phyloP scores from a whole-genome alignment of 257 asterid genomes.

The Plantago elongata region DNA sequence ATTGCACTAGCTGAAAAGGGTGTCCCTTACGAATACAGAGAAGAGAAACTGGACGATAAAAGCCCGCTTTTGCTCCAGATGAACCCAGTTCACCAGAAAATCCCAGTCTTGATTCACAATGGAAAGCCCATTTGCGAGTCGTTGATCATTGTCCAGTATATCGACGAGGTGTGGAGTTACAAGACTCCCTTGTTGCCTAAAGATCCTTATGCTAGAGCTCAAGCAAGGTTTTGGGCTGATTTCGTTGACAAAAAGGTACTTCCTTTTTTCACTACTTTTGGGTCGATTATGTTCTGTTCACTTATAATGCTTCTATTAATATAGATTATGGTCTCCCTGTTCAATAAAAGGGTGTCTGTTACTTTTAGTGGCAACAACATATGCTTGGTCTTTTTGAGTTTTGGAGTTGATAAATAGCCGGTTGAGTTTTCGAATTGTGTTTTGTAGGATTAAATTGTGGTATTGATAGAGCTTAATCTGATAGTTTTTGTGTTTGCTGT shows the following conservation, averaged over 20 bases:
- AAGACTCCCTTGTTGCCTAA: slow-evolving; percentile 44
- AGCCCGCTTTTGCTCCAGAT: slow-evolving; percentile 34
- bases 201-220: slow-evolving; percentile 43
- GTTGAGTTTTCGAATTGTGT: no score
- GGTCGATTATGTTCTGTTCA: no score
- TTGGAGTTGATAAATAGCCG: no score
- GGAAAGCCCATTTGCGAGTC: slow-evolving; percentile 58
- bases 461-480: no score
- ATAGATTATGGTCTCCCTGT: no score
- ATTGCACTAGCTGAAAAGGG: slow-evolving; percentile 50
- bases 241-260: slow-evolving; percentile 48
- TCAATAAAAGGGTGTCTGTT: no score
- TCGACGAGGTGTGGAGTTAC: slow-evolving; percentile 48
- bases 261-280: not conserved
- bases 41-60: slow-evolving; percentile 40
- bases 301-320: no score
- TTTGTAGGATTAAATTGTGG: no score
- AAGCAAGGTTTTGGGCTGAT: slow-evolving; percentile 52
- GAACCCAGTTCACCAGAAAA: slow-evolving; percentile 55
- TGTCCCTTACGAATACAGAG: slow-evolving; percentile 31
- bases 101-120: slow-evolving; percentile 52
- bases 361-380: no score
- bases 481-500: no score
- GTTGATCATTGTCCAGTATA: slow-evolving; percentile 42
- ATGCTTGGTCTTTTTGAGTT: no score